Base-by-base conservation (phyloP, 768 basidiomycete genomes). In the Russula brevipes region DNA sequence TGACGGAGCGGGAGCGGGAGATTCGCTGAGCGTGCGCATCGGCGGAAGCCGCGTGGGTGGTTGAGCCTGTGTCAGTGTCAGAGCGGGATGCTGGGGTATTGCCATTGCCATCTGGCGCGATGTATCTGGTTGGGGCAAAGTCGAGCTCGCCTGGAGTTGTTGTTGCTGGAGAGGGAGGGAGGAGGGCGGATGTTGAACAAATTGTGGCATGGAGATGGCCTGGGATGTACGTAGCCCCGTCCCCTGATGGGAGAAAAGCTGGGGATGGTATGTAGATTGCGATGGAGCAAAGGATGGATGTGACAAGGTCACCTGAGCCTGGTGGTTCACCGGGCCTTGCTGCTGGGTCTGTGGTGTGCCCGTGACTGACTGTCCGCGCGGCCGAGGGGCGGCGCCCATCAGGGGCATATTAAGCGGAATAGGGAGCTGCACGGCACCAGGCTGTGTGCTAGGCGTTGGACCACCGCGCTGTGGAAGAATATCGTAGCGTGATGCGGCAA, bases 21-120 rank as follows among this genome's bases (percentile, higher is more conserved):
- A 59, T 19, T 36, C 57, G 47, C 53, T 55, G 33, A 59, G 53
- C 33, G 63, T 64, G 47, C 63, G 63, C 58, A 64, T 64, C 8
- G 63, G 63, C 8, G 63, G 63, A 31, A 64, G 63, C 24, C 63
- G 63, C 1, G 53, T 36, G 7, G 55, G 17, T 35, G 31, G 36
- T 31, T 10, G 8, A 24, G 24, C 24, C 41, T 49, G 45, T 12
- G 17, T 4, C 11, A 41, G 44, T 17, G 47, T 14, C 11, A 10
- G 30, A 17, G 44, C 4, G 12, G 33, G 12, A 17, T 55, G 60
- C 14, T 35, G 60, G 33, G 50, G 30, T n/a, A 44, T 10, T 4
- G 35, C 3, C 24, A 46, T 35, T 11, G 47, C 36, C 17, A 39
- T 14, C 31, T 55, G 54, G n/a, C 31, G 60, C 38, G 31, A 14